These are phyloP conservation scores for Crithidia thermophila DNA, from an alignment of 208 protist species.

Conservation along the genomic window DNA sequence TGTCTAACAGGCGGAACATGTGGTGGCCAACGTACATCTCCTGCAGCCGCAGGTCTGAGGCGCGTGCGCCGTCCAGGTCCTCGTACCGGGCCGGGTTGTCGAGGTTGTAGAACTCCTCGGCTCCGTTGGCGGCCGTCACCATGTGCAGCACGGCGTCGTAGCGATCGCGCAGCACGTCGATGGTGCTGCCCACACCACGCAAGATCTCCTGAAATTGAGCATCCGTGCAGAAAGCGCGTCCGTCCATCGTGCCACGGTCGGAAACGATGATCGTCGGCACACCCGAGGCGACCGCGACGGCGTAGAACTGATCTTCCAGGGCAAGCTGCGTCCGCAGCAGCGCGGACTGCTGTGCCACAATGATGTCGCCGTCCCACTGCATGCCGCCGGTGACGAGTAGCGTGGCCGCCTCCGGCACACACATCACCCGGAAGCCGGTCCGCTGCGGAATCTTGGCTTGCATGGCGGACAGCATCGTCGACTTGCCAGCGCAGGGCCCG, in stretches of 20 bases:
- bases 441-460: slow-evolving; percentile 64
- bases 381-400: slow-evolving; percentile 75
- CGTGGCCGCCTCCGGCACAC: slow-evolving; percentile 83
- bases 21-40: slow-evolving; percentile 81
- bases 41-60: slow-evolving; percentile 78
- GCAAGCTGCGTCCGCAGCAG: slow-evolving; percentile 74
- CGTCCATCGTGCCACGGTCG: slow-evolving; percentile 88
- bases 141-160: slow-evolving; percentile 89
- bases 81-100: slow-evolving; percentile 87
- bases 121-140: slow-evolving; percentile 75
- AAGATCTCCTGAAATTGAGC: slow-evolving; percentile 65
- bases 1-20: slow-evolving; percentile 75
- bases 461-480: slow-evolving; percentile 67
- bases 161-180: slow-evolving; percentile 73
- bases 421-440: slow-evolving; percentile 74
- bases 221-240: slow-evolving; percentile 74
- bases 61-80: slow-evolving; percentile 68
- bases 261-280: slow-evolving; percentile 65
- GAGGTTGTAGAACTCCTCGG: slow-evolving; percentile 76
- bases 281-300: slow-evolving; percentile 48
- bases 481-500: slow-evolving; percentile 86
- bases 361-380: slow-evolving; percentile 50
- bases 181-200: slow-evolving; percentile 34
- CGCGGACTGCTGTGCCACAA: slow-evolving; percentile 62
- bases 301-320: slow-evolving; percentile 81